Evolutionary conservation across 164 flowering plant genomes (phyloP), one percentile per base, ranked within the genome.

Genomic region (grape (Vitis vinifera)): DNA sequence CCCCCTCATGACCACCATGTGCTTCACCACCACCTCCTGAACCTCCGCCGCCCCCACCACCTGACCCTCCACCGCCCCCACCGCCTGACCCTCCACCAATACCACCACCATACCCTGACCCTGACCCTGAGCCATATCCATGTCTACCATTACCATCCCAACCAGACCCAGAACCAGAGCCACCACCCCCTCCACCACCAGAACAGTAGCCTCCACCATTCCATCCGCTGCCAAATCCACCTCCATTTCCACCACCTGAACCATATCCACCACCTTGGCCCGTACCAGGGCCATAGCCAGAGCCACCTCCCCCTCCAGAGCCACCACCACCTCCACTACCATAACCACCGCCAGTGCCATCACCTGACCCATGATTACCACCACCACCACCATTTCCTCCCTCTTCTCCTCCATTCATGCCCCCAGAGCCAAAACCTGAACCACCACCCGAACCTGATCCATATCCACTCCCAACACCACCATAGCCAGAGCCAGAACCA

Each of bases 201-300:
- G 51, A 14, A 14, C 73, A 70, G 27, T 10, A 30, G 8, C 77
- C 73, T 52, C 61, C 56, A 17, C 62, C 72, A 13, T 71, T 48
- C 13, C 60, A 53, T 1, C 65, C 64, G 19, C 64, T 27, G 10
- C 66, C 75, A 55, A 12, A 50, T 1, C 73, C 70, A 9, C 31
- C 50, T 1, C 81, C 77, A 51, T 4, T 23, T 15, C 75, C 69
- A 9, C 64, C 50, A n/a, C 74, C 72, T 0, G 51, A 16, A 0
- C 78, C 73, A 59, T 15, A 57, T 9, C 63, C 77, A 23, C 75
- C 74, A 69, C 71, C 74, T 44, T 51, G 55, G 55, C 67, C 67
- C 17, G 19, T 64, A 1, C 55, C 67, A 50, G 51, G n/a, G 44
- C 67, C 67, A 50, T 3, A 44, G 10, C 73, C 67, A 0, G 27